Percentiles rank a stretch among this genome's conserved stretches.
These are phyloP conservation scores for Colletotrichum spaethianum DNA, from an alignment of 2,329 filamentous ascomycete species.

Conservation along the genomic window DNA sequence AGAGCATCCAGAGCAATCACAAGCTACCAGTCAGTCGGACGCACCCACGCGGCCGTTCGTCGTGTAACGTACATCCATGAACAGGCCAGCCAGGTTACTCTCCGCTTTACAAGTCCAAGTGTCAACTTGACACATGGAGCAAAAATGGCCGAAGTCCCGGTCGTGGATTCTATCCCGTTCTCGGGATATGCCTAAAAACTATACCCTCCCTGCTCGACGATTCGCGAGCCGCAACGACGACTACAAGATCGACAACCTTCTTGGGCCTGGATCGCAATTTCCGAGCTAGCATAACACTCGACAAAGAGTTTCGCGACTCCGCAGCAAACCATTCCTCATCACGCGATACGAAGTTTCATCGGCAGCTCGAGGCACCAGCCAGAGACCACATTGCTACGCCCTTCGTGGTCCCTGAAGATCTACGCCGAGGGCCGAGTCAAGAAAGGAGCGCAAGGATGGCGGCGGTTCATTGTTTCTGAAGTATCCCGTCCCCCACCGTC, in stretches of 20 bases:
- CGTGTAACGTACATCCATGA: neutral
- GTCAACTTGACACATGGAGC: neutral
- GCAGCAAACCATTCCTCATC: constrained; percentile 9
- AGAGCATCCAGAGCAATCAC: neutral
- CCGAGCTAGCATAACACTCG: neutral
- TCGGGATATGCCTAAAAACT: constrained; percentile 16
- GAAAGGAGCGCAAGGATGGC: constrained; percentile 8
- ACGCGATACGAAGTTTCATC: constrained; percentile 19
- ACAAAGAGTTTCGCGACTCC: neutral
- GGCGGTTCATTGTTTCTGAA: neutral
- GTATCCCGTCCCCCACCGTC: neutral
- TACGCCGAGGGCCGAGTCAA: constrained; percentile 18
- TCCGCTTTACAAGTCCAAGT: neutral
- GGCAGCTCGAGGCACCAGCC: neutral
- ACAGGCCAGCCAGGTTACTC: neutral
- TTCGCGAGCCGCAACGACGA: constrained; percentile 23
- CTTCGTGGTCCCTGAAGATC: constrained; percentile 5
- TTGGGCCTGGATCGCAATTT: constrained; percentile 7
- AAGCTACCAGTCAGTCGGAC: neutral
- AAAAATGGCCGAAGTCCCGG: constrained; percentile 6
- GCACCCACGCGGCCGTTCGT: neutral
- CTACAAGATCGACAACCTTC: constrained; percentile 30
- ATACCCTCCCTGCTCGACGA: constrained; percentile 19
- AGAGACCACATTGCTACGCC: constrained; percentile 11
- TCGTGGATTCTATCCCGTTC: constrained; percentile 11